phyloP scores from a whole-genome alignment of 495 filamentous ascomycete species.

The Aspergillus sclerotioniger region DNA sequence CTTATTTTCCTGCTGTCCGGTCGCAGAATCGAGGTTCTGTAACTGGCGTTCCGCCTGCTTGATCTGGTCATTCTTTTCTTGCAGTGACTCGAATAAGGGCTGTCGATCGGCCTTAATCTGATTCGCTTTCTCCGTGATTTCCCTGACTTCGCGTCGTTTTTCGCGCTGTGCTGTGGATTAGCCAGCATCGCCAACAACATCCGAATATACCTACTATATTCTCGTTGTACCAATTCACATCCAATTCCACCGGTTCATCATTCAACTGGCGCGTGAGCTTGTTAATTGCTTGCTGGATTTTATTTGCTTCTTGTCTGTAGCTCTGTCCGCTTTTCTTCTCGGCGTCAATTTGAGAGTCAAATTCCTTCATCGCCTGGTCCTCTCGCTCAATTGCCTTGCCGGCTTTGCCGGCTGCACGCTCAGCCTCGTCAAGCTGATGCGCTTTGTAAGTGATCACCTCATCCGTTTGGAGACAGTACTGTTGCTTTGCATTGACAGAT shows the following conservation, averaged over 20 bases:
- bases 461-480: conserved; percentile 51
- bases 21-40: conserved; percentile 65
- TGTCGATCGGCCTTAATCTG: conserved; percentile 30
- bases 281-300: conserved; percentile 41
- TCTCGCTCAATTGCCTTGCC: conserved; percentile 48
- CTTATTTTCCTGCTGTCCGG: conserved; percentile 69
- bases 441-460: conserved; percentile 52
- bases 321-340: conserved; percentile 52
- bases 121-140: conserved; percentile 26
- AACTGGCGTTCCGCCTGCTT: conserved; percentile 48
- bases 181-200: conserved; percentile 3
- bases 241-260: conserved; percentile 51
- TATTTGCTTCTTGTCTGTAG: conserved; percentile 50
- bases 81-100: conserved; percentile 25
- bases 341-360: conserved; percentile 53
- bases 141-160: conserved; percentile 34
- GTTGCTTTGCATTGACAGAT: conserved; percentile 63
- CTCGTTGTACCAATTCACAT: conserved; percentile 54
- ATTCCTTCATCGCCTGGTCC: conserved; percentile 53
- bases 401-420: conserved; percentile 50
- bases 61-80: conserved; percentile 28
- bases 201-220: conserved; percentile 36
- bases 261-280: conserved; percentile 47
- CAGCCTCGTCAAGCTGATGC: conserved; percentile 47
- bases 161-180: conserved; percentile 34